Conservation (phyloP, 2,329 filamentous ascomycete species). For the Raffaelea albimanens region DNA sequence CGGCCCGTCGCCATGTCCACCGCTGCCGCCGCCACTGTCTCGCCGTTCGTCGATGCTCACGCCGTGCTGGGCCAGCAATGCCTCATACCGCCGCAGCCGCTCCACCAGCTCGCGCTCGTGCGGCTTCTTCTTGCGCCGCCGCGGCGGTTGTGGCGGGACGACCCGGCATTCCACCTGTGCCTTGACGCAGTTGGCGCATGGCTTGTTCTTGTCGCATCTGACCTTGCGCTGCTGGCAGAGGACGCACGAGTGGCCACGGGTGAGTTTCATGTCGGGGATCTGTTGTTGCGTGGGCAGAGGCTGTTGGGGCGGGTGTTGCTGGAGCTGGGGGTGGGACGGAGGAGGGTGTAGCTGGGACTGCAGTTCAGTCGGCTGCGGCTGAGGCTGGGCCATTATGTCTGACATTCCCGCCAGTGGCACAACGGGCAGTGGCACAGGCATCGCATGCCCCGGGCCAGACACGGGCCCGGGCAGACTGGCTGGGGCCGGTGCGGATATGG, state of each 20-base stretch:
- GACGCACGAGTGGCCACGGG: slow-evolving; percentile 55
- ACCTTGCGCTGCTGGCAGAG: slow-evolving; percentile 70
- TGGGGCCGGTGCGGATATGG: slow-evolving; percentile 15
- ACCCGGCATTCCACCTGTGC: slow-evolving; percentile 52
- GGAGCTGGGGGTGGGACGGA: slow-evolving; percentile 15
- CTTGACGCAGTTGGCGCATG: slow-evolving; percentile 60
- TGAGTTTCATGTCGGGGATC: slow-evolving; percentile 36
- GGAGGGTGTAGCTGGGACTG: background rate
- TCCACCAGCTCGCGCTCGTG: slow-evolving; percentile 63
- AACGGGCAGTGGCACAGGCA: background rate
- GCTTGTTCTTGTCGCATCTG: slow-evolving; percentile 63
- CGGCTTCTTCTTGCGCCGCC: slow-evolving; percentile 52
- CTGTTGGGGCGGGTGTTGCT: slow-evolving; percentile 19
- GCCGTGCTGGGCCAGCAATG: slow-evolving; percentile 53
- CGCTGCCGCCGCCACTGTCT: slow-evolving; percentile 19
- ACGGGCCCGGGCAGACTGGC: slow-evolving; percentile 2
- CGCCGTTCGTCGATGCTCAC: slow-evolving; percentile 68
- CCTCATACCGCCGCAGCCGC: slow-evolving; percentile 60
- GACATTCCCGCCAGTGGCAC: background rate
- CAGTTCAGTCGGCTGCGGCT: slow-evolving; percentile 3
- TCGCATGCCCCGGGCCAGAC: background rate
- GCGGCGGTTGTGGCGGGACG: slow-evolving; percentile 44
- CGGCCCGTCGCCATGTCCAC: slow-evolving; percentile 19
- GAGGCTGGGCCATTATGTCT: background rate
- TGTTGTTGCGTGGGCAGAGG: slow-evolving; percentile 1